phyloP scores from a whole-genome alignment of 371 early-diverging fungal genomes.

The Mortierella sp. region DNA sequence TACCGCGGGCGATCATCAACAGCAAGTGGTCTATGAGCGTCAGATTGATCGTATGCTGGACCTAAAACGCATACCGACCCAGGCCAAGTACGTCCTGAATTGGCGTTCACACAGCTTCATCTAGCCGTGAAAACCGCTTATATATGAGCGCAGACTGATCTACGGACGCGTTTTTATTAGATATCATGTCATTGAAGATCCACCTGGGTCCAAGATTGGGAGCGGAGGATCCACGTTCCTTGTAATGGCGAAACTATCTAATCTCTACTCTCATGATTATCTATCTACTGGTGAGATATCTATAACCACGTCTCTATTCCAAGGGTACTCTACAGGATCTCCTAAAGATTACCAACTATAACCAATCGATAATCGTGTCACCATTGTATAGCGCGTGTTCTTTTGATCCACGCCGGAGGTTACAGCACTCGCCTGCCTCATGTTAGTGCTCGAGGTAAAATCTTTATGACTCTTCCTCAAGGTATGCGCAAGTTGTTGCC shows the following conservation, averaged over 20 bases:
- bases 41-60: slow-evolving; percentile 21
- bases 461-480: slow-evolving; percentile 54
- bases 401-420: slow-evolving; percentile 58
- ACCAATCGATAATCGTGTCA: neutral
- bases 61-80: slow-evolving; percentile 23
- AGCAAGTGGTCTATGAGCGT: slow-evolving; percentile 36
- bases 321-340: too few relatives aligned
- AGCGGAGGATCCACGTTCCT: slow-evolving; percentile 57
- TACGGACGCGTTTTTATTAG: slow-evolving; percentile 1
- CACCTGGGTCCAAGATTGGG: slow-evolving; percentile 52
- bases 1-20: slow-evolving; percentile 50
- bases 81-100: slow-evolving; percentile 17
- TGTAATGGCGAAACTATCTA: slow-evolving; percentile 42
- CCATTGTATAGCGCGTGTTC: slow-evolving; percentile 24
- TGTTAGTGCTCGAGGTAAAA: slow-evolving; percentile 56
- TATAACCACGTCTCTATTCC: too few relatives aligned
- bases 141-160: neutral
- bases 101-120: neutral
- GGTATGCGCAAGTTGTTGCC: slow-evolving; percentile 12
- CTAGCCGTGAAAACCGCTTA: neutral
- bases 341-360: neutral
- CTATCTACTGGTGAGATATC: slow-evolving; percentile 12
- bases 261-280: slow-evolving; percentile 20
- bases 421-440: slow-evolving; percentile 58
- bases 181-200: slow-evolving; percentile 54